Percentiles rank a stretch among this genome's conserved stretches.
Conservation (phyloP, 176 grass and related monocot species). For the Zea mays region DNA sequence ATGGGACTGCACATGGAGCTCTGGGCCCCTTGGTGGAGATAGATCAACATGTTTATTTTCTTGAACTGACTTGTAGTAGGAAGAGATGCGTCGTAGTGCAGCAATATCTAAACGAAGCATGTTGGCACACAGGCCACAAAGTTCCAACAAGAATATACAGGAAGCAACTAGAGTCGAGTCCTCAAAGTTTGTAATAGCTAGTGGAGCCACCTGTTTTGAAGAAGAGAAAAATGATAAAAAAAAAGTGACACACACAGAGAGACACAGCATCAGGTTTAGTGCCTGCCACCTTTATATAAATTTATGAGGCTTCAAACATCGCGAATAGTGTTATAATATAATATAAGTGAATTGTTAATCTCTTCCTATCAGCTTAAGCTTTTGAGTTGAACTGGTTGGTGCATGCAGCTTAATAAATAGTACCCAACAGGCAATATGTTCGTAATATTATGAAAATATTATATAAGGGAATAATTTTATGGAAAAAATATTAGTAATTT, state of each 20-base stretch:
- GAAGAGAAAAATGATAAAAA: slow-evolving; percentile 32
- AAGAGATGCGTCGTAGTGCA: slow-evolving; percentile 80
- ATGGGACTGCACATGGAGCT: slow-evolving; percentile 49
- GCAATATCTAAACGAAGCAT: slow-evolving; percentile 93
- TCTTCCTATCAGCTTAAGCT: too few relatives aligned
- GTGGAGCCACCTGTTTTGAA: slow-evolving; percentile 71
- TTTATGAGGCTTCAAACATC: background rate
- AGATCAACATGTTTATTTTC: slow-evolving; percentile 52
- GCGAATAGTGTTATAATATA: background rate
- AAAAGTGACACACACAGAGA: slow-evolving; percentile 14
- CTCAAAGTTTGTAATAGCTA: slow-evolving; percentile 88
- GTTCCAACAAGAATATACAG: slow-evolving; percentile 80
- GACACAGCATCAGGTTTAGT: slow-evolving; percentile 22
- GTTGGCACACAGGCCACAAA: slow-evolving; percentile 89
- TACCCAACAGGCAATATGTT: background rate
- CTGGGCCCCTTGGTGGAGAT: slow-evolving; percentile 43
- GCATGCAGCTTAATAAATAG: too few relatives aligned
- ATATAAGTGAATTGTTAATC: too few relatives aligned
- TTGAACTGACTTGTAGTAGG: slow-evolving; percentile 56
- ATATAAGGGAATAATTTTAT: background rate
- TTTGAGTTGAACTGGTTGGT: too few relatives aligned
- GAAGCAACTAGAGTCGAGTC: slow-evolving; percentile 81
- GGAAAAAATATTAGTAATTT: background rate
- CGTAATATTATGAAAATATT: background rate
- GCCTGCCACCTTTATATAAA: background rate